phyloP scores from a whole-genome alignment of 805 yeast genomes.

The Suhomyces tanzawaensis region DNA sequence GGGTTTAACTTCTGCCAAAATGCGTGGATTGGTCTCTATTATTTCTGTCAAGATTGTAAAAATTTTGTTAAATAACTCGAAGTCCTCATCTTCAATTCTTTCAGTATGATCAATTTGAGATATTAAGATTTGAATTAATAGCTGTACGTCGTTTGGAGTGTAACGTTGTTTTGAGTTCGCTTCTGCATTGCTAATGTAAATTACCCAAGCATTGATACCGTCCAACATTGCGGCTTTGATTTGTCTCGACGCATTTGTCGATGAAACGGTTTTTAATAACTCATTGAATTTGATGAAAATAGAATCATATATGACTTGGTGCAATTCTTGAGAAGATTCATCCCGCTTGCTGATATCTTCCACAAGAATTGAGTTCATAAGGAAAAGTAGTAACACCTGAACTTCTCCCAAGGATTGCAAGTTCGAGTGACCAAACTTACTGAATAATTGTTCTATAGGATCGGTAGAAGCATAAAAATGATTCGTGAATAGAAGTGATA shows the following conservation, averaged over 20 bases:
- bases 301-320: constrained; percentile 33
- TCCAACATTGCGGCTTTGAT: constrained; percentile 19
- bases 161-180: constrained; percentile 32
- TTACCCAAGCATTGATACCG: constrained; percentile 36
- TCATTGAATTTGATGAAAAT: constrained; percentile 27
- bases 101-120: constrained; percentile 4
- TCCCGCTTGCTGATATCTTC: constrained; percentile 50
- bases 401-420: constrained; percentile 6
- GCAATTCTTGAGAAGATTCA: constrained; percentile 26
- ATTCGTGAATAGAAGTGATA: constrained; percentile 47
- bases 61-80: constrained; percentile 16
- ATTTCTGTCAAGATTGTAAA: constrained; percentile 42
- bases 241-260: constrained; percentile 2
- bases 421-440: constrained; percentile 2
- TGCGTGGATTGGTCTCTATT: constrained; percentile 44
- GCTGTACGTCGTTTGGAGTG: constrained; percentile 20
- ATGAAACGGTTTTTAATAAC: constrained; percentile 12
- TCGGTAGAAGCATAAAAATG: constrained; percentile 35
- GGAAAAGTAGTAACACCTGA: constrained; percentile 19
- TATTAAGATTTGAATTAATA: constrained; percentile 16
- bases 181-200: constrained; percentile 37
- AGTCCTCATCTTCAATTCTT: constrained; percentile 1
- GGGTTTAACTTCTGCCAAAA: constrained; percentile 33
- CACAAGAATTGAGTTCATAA: constrained; percentile 45
- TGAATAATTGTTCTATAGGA: constrained; percentile 8